Evolutionary conservation across 768 basidiomycete species (phyloP).

Genomic region (Phanerodontia chrysosporium): DNA sequence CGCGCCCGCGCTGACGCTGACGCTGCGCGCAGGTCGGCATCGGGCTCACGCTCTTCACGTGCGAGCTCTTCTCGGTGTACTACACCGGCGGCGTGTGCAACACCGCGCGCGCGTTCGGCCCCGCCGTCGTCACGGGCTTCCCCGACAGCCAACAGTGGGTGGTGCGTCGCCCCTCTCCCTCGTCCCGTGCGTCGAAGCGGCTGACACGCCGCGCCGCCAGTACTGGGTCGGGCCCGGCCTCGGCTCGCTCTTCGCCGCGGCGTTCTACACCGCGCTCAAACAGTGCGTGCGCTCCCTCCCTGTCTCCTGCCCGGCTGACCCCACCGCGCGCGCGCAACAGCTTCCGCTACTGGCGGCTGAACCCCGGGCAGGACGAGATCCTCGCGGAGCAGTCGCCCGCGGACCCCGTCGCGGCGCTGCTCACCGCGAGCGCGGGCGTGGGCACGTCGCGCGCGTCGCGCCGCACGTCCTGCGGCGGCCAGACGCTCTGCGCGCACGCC

Average conservation of each 20-base stretch:
- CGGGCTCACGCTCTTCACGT: constrained; percentile 59
- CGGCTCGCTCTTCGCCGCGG: constrained; percentile 56
- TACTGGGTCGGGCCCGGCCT: constrained; percentile 72
- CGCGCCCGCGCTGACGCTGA: background rate
- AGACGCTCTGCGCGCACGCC: no score
- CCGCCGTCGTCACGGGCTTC: constrained; percentile 64
- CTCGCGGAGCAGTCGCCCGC: constrained; percentile 38
- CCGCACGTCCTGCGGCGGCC: no score
- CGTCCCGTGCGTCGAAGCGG: no score
- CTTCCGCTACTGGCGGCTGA: constrained; percentile 50
- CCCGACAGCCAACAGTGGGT: constrained; percentile 53
- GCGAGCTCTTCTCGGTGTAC: constrained; percentile 58
- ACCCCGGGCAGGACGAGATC: constrained; percentile 43
- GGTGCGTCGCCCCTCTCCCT: no score
- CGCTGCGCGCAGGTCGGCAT: constrained; percentile 46
- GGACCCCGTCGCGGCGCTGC: no score
- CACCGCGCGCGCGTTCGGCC: constrained; percentile 66
- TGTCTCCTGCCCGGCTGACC: no score
- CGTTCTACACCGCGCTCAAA: constrained; percentile 56
- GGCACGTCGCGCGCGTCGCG: no score
- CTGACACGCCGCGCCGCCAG: no score
- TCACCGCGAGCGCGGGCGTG: no score
- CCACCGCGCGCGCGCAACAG: no score
- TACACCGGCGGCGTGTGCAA: constrained; percentile 72
- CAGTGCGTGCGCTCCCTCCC: constrained; percentile 26